Conservation (phyloP, 345 rosid genomes). For the Linum usitatissimum region DNA sequence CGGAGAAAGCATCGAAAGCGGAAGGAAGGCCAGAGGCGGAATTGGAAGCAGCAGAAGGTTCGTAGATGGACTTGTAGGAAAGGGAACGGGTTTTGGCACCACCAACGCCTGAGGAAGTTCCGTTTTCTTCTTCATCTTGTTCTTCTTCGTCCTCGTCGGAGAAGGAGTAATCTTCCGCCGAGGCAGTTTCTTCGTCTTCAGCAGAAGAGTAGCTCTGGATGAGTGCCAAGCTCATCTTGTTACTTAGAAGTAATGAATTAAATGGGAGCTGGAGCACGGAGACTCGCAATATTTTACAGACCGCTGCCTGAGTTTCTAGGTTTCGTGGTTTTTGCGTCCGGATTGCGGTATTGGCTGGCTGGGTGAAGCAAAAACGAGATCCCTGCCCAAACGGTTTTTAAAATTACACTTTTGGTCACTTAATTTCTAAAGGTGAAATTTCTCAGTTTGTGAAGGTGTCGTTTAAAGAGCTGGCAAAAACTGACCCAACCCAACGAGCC, state of each 20-base stretch:
- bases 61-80: constrained; percentile 35
- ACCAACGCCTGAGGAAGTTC: constrained; percentile 11
- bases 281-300: background rate
- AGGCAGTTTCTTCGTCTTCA: constrained; percentile 46
- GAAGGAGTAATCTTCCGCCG: background rate
- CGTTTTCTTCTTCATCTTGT: constrained; percentile 30
- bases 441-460: too few relatives aligned
- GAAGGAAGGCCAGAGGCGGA: constrained; percentile 58
- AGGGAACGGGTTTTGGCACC: constrained; percentile 2
- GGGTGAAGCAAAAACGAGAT: too few relatives aligned
- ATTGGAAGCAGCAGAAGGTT: constrained; percentile 28
- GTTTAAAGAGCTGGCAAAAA: too few relatives aligned
- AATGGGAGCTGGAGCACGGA: background rate
- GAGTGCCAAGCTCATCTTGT: constrained; percentile 64
- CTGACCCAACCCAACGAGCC: too few relatives aligned
- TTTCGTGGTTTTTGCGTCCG: background rate
- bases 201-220: constrained; percentile 81
- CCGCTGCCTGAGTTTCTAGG: background rate
- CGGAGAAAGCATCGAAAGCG: constrained; percentile 73
- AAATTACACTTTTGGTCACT: too few relatives aligned
- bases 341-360: too few relatives aligned
- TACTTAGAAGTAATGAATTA: background rate
- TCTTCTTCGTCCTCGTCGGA: constrained; percentile 22
- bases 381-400: too few relatives aligned
- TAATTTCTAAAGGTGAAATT: too few relatives aligned